These are phyloP conservation scores for Penicillium sp. DNA, from an alignment of 2,329 filamentous ascomycete species.

Conservation along the genomic window DNA sequence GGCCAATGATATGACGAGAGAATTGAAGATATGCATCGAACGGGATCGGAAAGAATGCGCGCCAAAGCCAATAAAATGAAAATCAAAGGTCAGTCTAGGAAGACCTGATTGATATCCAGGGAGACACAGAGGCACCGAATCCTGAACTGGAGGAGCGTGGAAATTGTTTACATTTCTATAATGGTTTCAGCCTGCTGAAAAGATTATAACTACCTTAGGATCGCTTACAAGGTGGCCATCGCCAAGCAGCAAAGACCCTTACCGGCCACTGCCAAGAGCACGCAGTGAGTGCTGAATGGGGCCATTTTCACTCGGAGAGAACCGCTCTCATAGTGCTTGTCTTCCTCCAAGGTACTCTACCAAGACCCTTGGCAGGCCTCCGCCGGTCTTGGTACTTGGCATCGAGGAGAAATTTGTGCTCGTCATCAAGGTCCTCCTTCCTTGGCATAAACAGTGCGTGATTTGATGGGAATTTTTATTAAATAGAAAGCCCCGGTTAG, in stretches of 20 bases:
- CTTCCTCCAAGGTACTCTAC: slow-evolving; percentile 25
- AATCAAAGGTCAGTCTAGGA: background rate
- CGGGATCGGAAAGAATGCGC: too few relatives aligned
- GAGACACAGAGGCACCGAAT: background rate
- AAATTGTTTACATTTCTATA: background rate
- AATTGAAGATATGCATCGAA: slow-evolving; percentile 11
- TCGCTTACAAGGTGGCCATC: slow-evolving; percentile 25
- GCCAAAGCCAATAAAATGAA: background rate
- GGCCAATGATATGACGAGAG: slow-evolving; percentile 17
- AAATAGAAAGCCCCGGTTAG: too few relatives aligned
- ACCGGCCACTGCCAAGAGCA: slow-evolving; percentile 14
- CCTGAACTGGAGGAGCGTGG: background rate
- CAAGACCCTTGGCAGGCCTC: slow-evolving; percentile 24
- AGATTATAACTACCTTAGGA: background rate
- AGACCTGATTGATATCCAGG: background rate
- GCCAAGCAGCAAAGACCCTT: slow-evolving; percentile 24
- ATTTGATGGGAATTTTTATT: too few relatives aligned
- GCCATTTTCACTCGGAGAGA: slow-evolving; percentile 4
- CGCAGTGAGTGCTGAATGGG: background rate
- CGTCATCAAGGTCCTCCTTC: slow-evolving; percentile 26
- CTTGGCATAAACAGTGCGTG: background rate
- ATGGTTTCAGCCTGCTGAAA: background rate
- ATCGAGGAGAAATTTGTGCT: slow-evolving; percentile 1
- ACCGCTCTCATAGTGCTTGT: slow-evolving; percentile 4
- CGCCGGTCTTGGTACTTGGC: slow-evolving; percentile 24